phyloP scores from a whole-genome alignment of 108 stramenopile genomes.

The Schizochytrium sp. region DNA sequence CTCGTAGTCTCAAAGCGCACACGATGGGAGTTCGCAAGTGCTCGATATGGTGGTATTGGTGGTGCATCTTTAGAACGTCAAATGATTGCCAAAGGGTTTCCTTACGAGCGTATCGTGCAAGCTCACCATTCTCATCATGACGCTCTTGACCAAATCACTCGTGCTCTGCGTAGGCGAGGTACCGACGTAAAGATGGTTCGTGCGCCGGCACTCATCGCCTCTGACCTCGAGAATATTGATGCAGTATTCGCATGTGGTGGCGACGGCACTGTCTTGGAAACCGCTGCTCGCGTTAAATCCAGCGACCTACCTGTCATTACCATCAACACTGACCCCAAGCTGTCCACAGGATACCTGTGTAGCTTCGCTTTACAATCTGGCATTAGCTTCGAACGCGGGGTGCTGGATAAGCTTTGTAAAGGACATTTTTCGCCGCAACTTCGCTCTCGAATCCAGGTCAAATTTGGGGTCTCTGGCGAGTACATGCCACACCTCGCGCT shows the following conservation, averaged over 20 bases:
- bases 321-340: conserved; percentile 38
- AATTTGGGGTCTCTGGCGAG: neutral
- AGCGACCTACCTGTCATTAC: conserved; percentile 49
- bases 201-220: conserved; percentile 52
- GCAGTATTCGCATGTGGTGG: conserved; percentile 25
- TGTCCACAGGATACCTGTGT: conserved; percentile 34
- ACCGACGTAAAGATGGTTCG: conserved; percentile 41
- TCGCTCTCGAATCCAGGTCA: conserved; percentile 41
- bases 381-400: conserved; percentile 24
- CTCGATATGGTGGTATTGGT: conserved; percentile 7
- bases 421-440: neutral
- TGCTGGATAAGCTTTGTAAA: conserved; percentile 50
- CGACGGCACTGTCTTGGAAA: conserved; percentile 50
- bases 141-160: conserved; percentile 18
- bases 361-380: conserved; percentile 21
- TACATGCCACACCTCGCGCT: neutral
- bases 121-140: conserved; percentile 50
- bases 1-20: conserved; percentile 59
- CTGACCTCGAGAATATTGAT: conserved; percentile 50
- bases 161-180: conserved; percentile 21
- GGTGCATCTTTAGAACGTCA: conserved; percentile 8
- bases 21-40: conserved; percentile 55
- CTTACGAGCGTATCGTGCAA: conserved; percentile 34
- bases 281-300: conserved; percentile 31
- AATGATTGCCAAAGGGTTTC: conserved; percentile 21